Evolutionary conservation across 352 stramenopile genomes (phyloP), one percentile per base, ranked within the genome.

Genomic region (Phytopythium helicoides): DNA sequence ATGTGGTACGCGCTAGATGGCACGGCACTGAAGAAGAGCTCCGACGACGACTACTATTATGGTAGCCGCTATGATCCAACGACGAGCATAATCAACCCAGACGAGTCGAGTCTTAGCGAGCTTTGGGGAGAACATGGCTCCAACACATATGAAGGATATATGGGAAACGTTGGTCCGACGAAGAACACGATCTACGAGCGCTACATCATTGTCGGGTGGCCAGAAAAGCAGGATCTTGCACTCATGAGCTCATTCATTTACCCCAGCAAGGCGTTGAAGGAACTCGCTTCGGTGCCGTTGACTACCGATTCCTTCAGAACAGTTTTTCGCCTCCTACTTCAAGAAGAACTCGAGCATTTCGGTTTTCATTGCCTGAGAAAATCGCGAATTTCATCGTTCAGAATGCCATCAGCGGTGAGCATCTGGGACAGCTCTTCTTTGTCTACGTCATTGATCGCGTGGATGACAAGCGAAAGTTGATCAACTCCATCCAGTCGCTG

Each of bases 131-230:
- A n/a, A 0, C 21, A 54, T 15, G 25, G 47, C 12, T 46, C 34
- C 33, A 56, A 26, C 15, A 26, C 36, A 9, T 56, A 54, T 11
- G 38, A 58, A 23, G 54, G 42, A 3, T 55, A 42, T 12, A 22
- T 35, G 3, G 61, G 47, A 6, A 58, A 64, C 22, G 50, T 50
- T 4, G 16, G 25, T 14, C 26, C 44, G 18, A 57, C 49, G 14
- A 65, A 34, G 25, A 35, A 19, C 10, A 56, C 26, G 15, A 45
- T 21, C 14, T 47, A 40, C 21, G 40, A 19, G 41, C 38, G 60
- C 3, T 68, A 56, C 31, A 51, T 47, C 21, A 33, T 64, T 25
- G 21, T 71, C 25, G 58, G 53, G 6, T 68, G 60, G 41, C 41
- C 60, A 9, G 23, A 11, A 4, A n/a, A 7, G 2, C 33, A 58